These are phyloP conservation scores for Podila epigama DNA, from an alignment of 192 early-diverging fungal species.

Conservation along the genomic window DNA sequence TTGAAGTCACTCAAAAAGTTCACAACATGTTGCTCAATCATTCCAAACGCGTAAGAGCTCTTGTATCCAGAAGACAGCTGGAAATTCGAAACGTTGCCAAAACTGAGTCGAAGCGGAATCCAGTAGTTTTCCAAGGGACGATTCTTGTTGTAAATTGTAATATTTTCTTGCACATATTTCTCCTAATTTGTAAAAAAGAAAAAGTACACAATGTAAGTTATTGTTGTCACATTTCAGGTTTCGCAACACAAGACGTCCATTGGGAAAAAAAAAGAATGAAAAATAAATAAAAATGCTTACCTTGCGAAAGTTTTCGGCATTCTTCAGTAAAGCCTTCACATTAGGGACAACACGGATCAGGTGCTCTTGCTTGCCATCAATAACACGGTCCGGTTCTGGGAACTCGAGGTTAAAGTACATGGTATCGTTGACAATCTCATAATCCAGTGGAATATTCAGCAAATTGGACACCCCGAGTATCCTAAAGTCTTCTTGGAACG, in stretches of 20 bases:
- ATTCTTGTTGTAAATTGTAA: conserved; percentile 74
- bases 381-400: conserved; percentile 40
- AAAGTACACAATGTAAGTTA: not conserved
- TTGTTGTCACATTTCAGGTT: no score
- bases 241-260: not conserved
- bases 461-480: conserved; percentile 64
- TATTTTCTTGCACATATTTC: conserved; percentile 76
- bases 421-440: conserved; percentile 74
- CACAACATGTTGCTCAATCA: conserved; percentile 71
- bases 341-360: conserved; percentile 60
- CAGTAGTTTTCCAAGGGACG: conserved; percentile 73
- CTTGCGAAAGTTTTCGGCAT: conserved; percentile 66
- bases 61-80: conserved; percentile 75
- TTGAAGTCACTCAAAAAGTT: conserved; percentile 68
- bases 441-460: conserved; percentile 61
- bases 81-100: conserved; percentile 74
- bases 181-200: conserved; percentile 52
- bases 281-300: conserved; percentile 45
- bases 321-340: conserved; percentile 60
- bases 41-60: conserved; percentile 61
- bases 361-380: conserved; percentile 41
- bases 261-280: not conserved
- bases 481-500: conserved; percentile 49
- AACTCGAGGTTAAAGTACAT: conserved; percentile 75
- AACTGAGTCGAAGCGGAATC: conserved; percentile 69